These are phyloP conservation scores for Gymnopus androsaceus DNA, from an alignment of 1,284 basidiomycete species.

Conservation along the genomic window DNA sequence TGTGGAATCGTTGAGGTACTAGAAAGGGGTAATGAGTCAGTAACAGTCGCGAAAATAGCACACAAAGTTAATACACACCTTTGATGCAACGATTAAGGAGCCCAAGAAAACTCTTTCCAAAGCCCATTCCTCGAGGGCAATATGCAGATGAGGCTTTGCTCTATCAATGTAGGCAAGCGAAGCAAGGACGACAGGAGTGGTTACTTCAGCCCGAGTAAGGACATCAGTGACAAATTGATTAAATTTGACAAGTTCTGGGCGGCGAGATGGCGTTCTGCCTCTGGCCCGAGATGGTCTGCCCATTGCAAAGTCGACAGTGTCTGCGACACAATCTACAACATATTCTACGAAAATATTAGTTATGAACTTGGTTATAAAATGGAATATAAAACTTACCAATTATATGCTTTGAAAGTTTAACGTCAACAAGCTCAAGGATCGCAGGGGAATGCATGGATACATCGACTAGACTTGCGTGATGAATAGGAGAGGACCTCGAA, in stretches of 20 bases:
- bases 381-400: slow-evolving; percentile 52
- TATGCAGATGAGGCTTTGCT: slow-evolving; percentile 70
- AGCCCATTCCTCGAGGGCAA: slow-evolving; percentile 76
- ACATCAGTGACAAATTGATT: slow-evolving; percentile 62
- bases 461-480: slow-evolving; percentile 65
- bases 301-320: slow-evolving; percentile 74
- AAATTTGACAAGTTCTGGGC: slow-evolving; percentile 56
- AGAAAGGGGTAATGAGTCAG: neutral
- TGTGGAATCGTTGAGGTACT: slow-evolving; percentile 78
- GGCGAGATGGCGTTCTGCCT: slow-evolving; percentile 45
- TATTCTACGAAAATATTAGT: slow-evolving; percentile 49
- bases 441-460: slow-evolving; percentile 59
- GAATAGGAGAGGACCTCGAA: slow-evolving; percentile 39
- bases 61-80: slow-evolving; percentile 45
- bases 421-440: slow-evolving; percentile 61
- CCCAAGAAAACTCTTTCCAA: slow-evolving; percentile 75
- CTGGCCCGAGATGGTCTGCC: slow-evolving; percentile 52
- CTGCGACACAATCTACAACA: slow-evolving; percentile 62
- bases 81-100: slow-evolving; percentile 69
- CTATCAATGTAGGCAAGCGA: slow-evolving; percentile 71
- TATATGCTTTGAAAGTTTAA: slow-evolving; percentile 58
- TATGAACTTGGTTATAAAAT: neutral
- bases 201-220: slow-evolving; percentile 66
- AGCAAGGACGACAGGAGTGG: slow-evolving; percentile 61
- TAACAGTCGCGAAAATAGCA: slow-evolving; percentile 17